These are phyloP conservation scores for Geotrichum klebahnii DNA, from an alignment of 1,139 yeast genomes.

Conservation along the genomic window DNA sequence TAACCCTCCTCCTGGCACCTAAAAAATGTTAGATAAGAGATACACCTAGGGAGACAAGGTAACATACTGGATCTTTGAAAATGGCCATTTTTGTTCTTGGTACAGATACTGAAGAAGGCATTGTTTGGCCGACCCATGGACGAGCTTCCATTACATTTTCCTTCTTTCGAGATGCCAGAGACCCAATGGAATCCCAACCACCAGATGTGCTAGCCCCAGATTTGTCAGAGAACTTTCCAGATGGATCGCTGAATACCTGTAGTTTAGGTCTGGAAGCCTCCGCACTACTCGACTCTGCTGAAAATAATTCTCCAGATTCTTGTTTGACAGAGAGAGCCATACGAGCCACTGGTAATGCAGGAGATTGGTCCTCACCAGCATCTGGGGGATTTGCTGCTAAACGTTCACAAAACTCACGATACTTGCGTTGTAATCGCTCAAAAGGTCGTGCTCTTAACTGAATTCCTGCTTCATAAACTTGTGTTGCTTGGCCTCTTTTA, in stretches of 20 bases:
- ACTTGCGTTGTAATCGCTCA: conserved; percentile 50
- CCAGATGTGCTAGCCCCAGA: conserved; percentile 25
- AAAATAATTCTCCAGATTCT: conserved; percentile 23
- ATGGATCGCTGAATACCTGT: conserved; percentile 36
- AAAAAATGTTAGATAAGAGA: conserved; percentile 1
- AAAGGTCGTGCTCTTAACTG: conserved; percentile 60
- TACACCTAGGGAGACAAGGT: background rate
- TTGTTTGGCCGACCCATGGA: conserved; percentile 66
- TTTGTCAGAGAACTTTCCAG: conserved; percentile 29
- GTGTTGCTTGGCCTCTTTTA: conserved; percentile 55
- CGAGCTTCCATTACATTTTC: conserved; percentile 59
- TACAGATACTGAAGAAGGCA: conserved; percentile 41
- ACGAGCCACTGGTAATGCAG: conserved; percentile 27
- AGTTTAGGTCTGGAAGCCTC: conserved; percentile 26
- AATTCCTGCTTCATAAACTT: conserved; percentile 61
- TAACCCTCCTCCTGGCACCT: background rate
- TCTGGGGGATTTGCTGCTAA: conserved; percentile 32
- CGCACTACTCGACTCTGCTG: conserved; percentile 8
- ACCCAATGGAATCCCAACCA: conserved; percentile 53
- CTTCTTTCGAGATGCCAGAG: conserved; percentile 52
- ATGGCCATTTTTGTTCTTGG: conserved; percentile 37
- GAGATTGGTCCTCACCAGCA: conserved; percentile 38
- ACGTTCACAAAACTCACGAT: conserved; percentile 47
- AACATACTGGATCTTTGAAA: conserved; percentile 41
- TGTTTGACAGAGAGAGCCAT: conserved; percentile 22